Evolutionary conservation across 2,329 filamentous ascomycete species (phyloP), one percentile per base, ranked within the genome.

Genomic region (Akanthomyces muscarius): DNA sequence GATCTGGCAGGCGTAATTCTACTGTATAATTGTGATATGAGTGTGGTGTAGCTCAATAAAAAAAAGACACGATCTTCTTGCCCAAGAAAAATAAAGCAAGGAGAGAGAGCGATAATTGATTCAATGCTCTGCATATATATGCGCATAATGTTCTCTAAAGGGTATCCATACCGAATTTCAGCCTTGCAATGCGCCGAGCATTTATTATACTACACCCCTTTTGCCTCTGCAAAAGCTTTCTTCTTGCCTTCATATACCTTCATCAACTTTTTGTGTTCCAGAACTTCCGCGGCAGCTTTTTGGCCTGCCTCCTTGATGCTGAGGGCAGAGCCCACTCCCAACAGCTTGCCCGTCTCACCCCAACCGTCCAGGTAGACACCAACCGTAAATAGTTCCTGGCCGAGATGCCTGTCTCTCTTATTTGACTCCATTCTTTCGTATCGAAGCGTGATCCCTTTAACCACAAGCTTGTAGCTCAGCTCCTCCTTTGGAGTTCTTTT

Each of bases 291-390:
- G 0, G 90, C 90, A 1, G 90, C 90, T 67, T 83, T 86, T 16
- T 83, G 78, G 0, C 87, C 87, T 1, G 89, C 90, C 63, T 91
- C 87, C 63, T 83, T 85, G 75, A 92, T 92, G 61, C 82, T 85
- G 66, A 85, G 75, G 1, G 83, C 89, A 38, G 81, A 83, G 0
- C 89, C 90, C 51, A 78, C 80, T 0, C 86, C 90, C 6, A 93
- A 74, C 63, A 83, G 76, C 71, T 85, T 83, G 55, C 83, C 77
- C 38, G 80, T 81, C 73, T 89, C 86, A 5, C 89, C 89, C 80
- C 87, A 90, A 0, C 89, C 89, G 23, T 85, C 83, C 33, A 92
- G 76, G 68, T 85, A 89, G 0, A 86, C 81, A 0, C 83, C 88
- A 1, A 92, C 81, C 3, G 81, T 83, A 70, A 84, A 91, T 30